Percentiles rank a stretch among this genome's conserved stretches.
Conservation (phyloP, 495 filamentous ascomycete species). For the Thozetella sp. region DNA sequence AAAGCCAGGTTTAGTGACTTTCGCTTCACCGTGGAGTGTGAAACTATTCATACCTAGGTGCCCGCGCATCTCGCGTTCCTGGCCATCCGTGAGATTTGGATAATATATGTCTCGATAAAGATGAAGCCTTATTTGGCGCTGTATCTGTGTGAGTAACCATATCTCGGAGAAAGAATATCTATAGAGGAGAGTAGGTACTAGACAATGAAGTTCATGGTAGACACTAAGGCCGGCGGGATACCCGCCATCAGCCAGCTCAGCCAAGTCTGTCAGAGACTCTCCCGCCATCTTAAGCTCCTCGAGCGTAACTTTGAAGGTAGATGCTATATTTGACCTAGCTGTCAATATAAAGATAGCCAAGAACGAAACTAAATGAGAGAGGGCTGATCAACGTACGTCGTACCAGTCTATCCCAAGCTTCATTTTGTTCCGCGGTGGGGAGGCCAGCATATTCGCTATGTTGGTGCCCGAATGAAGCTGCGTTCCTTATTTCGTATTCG, state of each 20-base stretch:
- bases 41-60: constrained; percentile 8
- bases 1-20: too few species aligned
- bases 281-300: constrained; percentile 3
- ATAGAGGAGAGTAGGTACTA: neutral
- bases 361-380: neutral
- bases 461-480: neutral
- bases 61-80: neutral
- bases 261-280: neutral
- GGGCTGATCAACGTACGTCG: neutral
- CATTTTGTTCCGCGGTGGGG: neutral
- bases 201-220: constrained; percentile 12
- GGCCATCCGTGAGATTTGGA: constrained; percentile 3
- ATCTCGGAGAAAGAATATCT: neutral
- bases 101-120: constrained; percentile 5
- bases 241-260: neutral
- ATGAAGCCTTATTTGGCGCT: constrained; percentile 7
- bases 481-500: neutral
- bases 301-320: neutral
- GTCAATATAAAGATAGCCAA: neutral
- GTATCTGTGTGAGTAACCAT: neutral
- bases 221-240: constrained; percentile 5
- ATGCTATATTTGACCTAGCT: neutral
- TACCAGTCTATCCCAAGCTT: neutral
- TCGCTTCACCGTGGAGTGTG: too few species aligned
- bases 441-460: neutral